Evolutionary conservation across 495 filamentous ascomycete genomes (phyloP).

Genomic region (Annulohypoxylon bovei): DNA sequence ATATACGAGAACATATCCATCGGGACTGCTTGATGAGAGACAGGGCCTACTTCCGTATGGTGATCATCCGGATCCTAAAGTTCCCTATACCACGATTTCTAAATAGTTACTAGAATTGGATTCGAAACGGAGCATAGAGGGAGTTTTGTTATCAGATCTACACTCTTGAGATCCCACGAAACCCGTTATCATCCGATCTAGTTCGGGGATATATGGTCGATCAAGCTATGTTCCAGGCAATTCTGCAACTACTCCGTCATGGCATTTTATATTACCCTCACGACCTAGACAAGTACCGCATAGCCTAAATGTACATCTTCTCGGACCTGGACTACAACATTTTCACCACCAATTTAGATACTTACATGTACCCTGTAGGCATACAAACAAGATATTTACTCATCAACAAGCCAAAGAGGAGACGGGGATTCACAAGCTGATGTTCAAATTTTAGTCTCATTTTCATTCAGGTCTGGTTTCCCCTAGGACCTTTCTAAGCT

Average conservation of each 20-base stretch:
- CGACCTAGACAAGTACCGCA: neutral
- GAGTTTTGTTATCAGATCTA: neutral
- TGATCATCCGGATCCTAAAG: neutral
- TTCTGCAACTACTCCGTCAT: neutral
- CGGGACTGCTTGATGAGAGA: neutral
- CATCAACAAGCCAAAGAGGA: neutral
- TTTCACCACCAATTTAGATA: too few species aligned
- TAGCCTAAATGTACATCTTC: slow-evolving; percentile 3
- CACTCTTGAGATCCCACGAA: neutral
- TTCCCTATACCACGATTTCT: neutral
- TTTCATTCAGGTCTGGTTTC: slow-evolving; percentile 37
- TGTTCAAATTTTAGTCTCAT: slow-evolving; percentile 23
- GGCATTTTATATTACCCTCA: neutral
- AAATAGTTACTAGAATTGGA: neutral
- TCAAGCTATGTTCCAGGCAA: neutral
- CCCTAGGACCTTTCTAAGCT: slow-evolving; percentile 33
- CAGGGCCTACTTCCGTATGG: neutral
- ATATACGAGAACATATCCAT: neutral
- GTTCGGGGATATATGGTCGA: neutral
- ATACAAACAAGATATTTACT: neutral
- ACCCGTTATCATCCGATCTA: neutral
- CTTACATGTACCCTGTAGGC: too few species aligned
- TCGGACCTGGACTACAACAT: neutral
- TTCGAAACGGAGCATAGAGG: too few species aligned
- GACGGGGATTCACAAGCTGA: neutral